Conservation (phyloP, 2,329 filamentous ascomycete genomes). For the Calonectria honghensis region DNA sequence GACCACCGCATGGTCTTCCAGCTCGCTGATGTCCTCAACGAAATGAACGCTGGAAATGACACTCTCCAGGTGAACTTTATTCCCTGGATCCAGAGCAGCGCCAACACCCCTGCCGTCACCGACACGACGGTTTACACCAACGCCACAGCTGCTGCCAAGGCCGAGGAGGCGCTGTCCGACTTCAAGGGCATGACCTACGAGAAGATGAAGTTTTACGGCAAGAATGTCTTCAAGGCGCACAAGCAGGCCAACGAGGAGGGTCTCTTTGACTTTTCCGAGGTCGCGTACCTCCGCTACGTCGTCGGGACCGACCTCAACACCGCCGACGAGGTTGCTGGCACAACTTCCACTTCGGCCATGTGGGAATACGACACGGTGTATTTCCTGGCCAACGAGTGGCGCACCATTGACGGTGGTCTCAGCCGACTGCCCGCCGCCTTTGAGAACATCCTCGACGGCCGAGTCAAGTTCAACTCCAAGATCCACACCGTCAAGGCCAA, state of each 20-base stretch:
- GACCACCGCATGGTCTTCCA: conserved; percentile 81
- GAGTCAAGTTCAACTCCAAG: conserved; percentile 51
- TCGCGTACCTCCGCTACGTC: conserved; percentile 58
- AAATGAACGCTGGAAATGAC: conserved; percentile 71
- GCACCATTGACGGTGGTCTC: conserved; percentile 59
- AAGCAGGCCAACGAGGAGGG: conserved; percentile 56
- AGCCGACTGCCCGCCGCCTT: conserved; percentile 61
- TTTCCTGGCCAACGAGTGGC: conserved; percentile 53
- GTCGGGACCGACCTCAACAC: conserved; percentile 60
- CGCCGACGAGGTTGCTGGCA: conserved; percentile 59
- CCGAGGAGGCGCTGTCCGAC: conserved; percentile 51
- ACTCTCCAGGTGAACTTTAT: conserved; percentile 76
- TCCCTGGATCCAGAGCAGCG: conserved; percentile 74
- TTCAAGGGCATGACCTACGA: conserved; percentile 52
- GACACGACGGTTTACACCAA: conserved; percentile 51
- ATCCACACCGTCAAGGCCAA: conserved; percentile 51
- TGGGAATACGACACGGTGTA: conserved; percentile 57
- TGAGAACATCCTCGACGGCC: conserved; percentile 55
- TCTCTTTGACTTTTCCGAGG: conserved; percentile 57
- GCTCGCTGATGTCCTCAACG: conserved; percentile 76
- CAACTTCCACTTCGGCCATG: conserved; percentile 52
- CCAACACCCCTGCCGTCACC: conserved; percentile 58
- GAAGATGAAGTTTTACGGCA: conserved; percentile 49
- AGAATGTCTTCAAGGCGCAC: conserved; percentile 58
- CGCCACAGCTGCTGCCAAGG: conserved; percentile 51